Evolutionary conservation across 768 basidiomycete genomes (phyloP).

Genomic region (Paxillus rubicundulus): DNA sequence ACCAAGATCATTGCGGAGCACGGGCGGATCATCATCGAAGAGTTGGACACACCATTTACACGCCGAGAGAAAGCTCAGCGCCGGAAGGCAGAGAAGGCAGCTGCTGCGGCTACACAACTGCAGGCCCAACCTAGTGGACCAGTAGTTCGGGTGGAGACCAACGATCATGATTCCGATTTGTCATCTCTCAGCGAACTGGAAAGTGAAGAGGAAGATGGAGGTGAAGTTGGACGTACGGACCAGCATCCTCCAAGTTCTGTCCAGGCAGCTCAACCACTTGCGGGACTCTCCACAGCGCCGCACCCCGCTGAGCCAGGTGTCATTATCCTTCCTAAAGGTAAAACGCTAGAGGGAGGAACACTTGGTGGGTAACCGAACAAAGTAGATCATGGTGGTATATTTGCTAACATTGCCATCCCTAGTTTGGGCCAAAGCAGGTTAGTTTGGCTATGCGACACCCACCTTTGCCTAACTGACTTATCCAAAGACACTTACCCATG

Average conservation of each 20-base stretch:
- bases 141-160: constrained; percentile 7
- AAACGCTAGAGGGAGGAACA: constrained; percentile 52
- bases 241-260: not conserved
- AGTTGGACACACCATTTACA: constrained; percentile 68
- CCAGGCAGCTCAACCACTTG: constrained; percentile 4
- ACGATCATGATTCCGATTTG: constrained; percentile 39
- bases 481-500: constrained; percentile 69
- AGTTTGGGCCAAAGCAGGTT: constrained; percentile 87
- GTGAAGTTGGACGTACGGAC: constrained; percentile 6
- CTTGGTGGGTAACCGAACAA: constrained; percentile 47
- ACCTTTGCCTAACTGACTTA: constrained; percentile 2
- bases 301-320: constrained; percentile 28
- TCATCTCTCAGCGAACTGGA: constrained; percentile 47
- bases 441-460: constrained; percentile 14
- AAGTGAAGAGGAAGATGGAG: constrained; percentile 24
- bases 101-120: constrained; percentile 14
- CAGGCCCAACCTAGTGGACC: not conserved
- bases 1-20: constrained; percentile 34
- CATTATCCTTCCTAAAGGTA: constrained; percentile 35
- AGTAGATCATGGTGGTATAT: not conserved
- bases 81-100: constrained; percentile 41
- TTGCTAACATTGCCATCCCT: not conserved
- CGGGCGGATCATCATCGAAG: constrained; percentile 63
- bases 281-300: constrained; percentile 4
- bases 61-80: constrained; percentile 56